A percentile compares a stretch with the other conserved stretches of the same genome.
These are phyloP conservation scores for Arachis stenosperma DNA, from an alignment of 306 rosid genomes.

Conservation along the genomic window DNA sequence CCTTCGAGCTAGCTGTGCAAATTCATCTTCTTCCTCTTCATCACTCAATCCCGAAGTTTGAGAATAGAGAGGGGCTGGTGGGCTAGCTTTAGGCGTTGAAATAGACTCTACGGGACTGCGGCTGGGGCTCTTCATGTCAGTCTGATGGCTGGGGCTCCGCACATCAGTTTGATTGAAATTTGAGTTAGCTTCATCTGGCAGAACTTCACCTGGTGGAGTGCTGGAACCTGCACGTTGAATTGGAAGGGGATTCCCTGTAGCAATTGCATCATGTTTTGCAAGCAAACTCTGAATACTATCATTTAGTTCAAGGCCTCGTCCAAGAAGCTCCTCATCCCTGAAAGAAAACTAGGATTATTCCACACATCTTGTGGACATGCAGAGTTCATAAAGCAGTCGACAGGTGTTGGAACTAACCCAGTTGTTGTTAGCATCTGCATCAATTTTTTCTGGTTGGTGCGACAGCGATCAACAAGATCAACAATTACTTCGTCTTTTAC, in stretches of 20 bases:
- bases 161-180: constrained; percentile 54
- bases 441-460: constrained; percentile 88
- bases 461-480: constrained; percentile 86
- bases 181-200: constrained; percentile 49
- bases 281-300: constrained; percentile 83
- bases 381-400: constrained; percentile 18
- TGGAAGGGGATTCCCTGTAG: constrained; percentile 77
- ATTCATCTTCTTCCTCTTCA: constrained; percentile 95
- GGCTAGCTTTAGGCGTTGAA: constrained; percentile 53
- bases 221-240: constrained; percentile 54
- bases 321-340: constrained; percentile 96
- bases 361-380: not conserved
- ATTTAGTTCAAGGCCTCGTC: constrained; percentile 85
- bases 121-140: constrained; percentile 50
- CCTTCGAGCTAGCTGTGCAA: constrained; percentile 96
- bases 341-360: constrained; percentile 35
- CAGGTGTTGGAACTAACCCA: constrained; percentile 64
- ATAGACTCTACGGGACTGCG: constrained; percentile 41
- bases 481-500: constrained; percentile 86
- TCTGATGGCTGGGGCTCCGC: constrained; percentile 41
- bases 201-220: constrained; percentile 43
- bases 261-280: constrained; percentile 88
- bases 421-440: constrained; percentile 97
- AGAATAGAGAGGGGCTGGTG: constrained; percentile 43
- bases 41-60: constrained; percentile 48